Conservation (phyloP, 176 grass and related monocot species). For the Oryza brachyantha region DNA sequence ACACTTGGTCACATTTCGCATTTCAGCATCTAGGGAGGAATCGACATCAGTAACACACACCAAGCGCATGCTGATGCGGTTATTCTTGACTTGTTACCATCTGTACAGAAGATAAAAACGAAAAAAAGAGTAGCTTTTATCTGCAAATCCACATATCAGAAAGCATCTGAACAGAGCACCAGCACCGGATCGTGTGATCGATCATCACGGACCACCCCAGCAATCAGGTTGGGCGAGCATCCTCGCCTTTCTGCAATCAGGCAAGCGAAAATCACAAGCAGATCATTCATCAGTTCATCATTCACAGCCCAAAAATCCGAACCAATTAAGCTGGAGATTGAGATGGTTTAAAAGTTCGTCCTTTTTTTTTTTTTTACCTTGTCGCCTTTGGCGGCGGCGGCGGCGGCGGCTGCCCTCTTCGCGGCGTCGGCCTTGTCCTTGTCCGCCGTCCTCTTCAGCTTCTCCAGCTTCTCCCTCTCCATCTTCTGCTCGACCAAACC, state of each 20-base stretch:
- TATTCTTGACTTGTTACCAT: not conserved
- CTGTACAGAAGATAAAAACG: not conserved
- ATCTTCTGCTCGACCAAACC: constrained; percentile 58
- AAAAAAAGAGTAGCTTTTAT: not conserved
- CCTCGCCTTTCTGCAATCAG: constrained; percentile 44
- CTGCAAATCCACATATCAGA: not conserved
- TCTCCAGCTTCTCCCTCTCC: constrained; percentile 90
- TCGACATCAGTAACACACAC: not conserved
- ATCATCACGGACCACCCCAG: not conserved
- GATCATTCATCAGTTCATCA: not conserved
- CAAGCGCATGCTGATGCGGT: not conserved
- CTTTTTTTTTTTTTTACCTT: constrained; percentile 17
- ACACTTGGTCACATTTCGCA: not conserved
- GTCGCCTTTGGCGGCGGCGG: constrained; percentile 19
- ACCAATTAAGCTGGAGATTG: not conserved
- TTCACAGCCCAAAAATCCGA: not conserved
- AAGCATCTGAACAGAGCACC: not conserved
- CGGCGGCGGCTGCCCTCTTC: constrained; percentile 25
- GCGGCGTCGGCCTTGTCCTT: constrained; percentile 58
- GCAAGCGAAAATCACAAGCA: not conserved
- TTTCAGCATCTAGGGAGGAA: not conserved
- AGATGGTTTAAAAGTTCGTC: not conserved
- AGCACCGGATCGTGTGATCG: not conserved
- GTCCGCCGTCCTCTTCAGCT: constrained; percentile 62
- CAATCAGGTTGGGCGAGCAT: constrained; percentile 34